A percentile compares a stretch with the other conserved stretches of the same genome.
phyloP scores from a whole-genome alignment of 768 basidiomycete genomes.

The Termitomyces titanicus region DNA sequence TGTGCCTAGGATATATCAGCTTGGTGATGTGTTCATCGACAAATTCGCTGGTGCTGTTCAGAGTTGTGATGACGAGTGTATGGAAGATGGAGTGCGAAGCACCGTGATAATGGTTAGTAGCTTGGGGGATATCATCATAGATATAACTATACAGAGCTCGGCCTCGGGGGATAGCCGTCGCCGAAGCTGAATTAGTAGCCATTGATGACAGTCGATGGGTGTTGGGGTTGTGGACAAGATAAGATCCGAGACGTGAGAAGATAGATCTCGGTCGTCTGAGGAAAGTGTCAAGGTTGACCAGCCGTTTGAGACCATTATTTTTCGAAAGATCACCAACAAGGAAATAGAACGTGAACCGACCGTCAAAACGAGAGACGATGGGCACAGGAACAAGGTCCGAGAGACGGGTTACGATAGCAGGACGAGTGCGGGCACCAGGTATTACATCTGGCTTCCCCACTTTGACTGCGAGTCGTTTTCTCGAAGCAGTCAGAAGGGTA shows the following conservation, averaged over 20 bases:
- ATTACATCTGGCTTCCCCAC: slow-evolving; percentile 12
- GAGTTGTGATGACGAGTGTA: slow-evolving; percentile 10
- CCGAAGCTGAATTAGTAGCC: not conserved
- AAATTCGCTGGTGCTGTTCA: slow-evolving; percentile 7
- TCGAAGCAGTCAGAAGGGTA: slow-evolving; percentile 7
- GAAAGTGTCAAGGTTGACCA: slow-evolving; percentile 7
- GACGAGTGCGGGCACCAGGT: slow-evolving; percentile 10
- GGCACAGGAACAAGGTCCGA: slow-evolving; percentile 13
- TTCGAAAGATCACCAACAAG: slow-evolving; percentile 13
- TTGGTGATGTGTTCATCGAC: slow-evolving; percentile 8
- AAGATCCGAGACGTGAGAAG: slow-evolving; percentile 9
- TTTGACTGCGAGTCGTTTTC: slow-evolving; percentile 4
- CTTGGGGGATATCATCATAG: slow-evolving; percentile 14
- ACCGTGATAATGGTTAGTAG: slow-evolving; percentile 11
- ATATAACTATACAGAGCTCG: slow-evolving; percentile 11
- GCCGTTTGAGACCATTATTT: slow-evolving; percentile 3
- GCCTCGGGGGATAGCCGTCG: slow-evolving; percentile 4
- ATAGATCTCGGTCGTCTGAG: slow-evolving; percentile 7
- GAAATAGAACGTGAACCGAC: slow-evolving; percentile 12
- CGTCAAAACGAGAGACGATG: slow-evolving; percentile 10
- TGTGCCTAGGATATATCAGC: slow-evolving; percentile 7
- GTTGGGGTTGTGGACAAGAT: not conserved
- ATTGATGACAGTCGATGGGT: not conserved
- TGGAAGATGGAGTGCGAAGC: slow-evolving; percentile 11
- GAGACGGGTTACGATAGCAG: slow-evolving; percentile 12